These are phyloP conservation scores for Lactarius evosmus DNA, from an alignment of 768 basidiomycete species.

Conservation along the genomic window DNA sequence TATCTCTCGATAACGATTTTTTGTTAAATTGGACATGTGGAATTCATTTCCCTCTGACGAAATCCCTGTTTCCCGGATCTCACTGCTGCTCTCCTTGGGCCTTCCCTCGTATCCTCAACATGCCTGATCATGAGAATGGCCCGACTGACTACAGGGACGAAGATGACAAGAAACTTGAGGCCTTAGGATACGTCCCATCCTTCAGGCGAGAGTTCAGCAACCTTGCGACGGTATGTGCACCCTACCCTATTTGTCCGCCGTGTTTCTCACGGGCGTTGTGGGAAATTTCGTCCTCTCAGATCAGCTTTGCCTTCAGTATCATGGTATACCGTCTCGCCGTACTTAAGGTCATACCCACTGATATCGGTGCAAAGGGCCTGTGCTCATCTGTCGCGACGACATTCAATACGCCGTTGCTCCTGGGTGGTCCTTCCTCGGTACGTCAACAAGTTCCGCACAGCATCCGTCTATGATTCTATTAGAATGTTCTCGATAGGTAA, in stretches of 20 bases:
- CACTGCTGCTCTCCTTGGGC: neutral
- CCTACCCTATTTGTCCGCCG: neutral
- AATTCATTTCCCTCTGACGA: neutral
- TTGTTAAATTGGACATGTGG: neutral
- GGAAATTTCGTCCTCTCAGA: constrained; percentile 37
- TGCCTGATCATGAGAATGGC: constrained; percentile 10
- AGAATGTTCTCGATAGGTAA: constrained; percentile 38
- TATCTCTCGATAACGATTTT: neutral
- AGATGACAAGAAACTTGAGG: constrained; percentile 63
- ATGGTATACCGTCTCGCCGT: constrained; percentile 43
- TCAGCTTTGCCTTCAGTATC: constrained; percentile 75
- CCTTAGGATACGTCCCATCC: constrained; percentile 70
- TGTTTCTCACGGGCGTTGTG: neutral
- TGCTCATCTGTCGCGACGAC: constrained; percentile 77
- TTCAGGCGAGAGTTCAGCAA: constrained; percentile 86
- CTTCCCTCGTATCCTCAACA: neutral
- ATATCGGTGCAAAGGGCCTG: constrained; percentile 47
- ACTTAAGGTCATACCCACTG: constrained; percentile 2
- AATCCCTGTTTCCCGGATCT: neutral
- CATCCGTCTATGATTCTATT: neutral
- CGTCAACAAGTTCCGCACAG: constrained; percentile 27
- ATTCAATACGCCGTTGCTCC: constrained; percentile 67
- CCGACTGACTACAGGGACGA: constrained; percentile 32
- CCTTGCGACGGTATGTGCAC: constrained; percentile 59
- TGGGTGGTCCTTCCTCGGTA: constrained; percentile 69